Conservation (phyloP, 225 moss, liverwort and hornwort genomes). For the Thuidium tamariscinum region DNA sequence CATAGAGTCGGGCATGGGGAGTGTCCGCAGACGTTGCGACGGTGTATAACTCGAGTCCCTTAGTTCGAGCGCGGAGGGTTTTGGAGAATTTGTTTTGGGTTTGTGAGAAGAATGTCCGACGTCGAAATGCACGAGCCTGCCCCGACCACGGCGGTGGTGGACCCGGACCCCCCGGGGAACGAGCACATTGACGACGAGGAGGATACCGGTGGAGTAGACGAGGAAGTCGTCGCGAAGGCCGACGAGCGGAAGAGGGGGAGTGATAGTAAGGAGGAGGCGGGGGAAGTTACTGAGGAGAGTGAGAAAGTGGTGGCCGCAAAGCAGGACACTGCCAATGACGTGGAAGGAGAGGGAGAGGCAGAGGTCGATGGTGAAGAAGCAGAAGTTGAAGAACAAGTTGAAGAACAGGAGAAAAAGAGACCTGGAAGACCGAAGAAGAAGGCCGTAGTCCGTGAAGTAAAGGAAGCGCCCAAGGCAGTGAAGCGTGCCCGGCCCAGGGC, state of each 20-base stretch:
- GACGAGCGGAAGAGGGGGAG: not conserved
- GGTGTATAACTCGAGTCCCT: not conserved
- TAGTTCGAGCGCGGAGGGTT: not conserved
- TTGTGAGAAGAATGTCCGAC: constrained; percentile 1
- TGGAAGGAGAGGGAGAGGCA: constrained; percentile 13
- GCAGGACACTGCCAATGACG: not conserved
- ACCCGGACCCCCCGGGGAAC: not conserved
- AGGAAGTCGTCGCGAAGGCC: not conserved
- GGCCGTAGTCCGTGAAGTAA: not conserved
- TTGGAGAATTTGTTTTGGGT: not conserved
- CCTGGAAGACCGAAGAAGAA: constrained; percentile 19
- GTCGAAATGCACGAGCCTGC: constrained; percentile 5
- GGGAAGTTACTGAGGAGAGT: constrained; percentile 9
- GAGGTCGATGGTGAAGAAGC: constrained; percentile 7
- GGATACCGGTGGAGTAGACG: constrained; percentile 3
- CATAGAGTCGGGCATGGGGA: constrained; percentile 1
- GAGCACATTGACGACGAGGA: not conserved
- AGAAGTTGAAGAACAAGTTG: not conserved
- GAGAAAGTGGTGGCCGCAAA: not conserved
- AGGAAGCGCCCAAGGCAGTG: constrained; percentile 10
- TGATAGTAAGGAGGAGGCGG: not conserved
- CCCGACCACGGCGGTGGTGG: not conserved
- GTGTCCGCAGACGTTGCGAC: not conserved
- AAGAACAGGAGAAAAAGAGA: not conserved
- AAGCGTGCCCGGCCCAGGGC: constrained; percentile 4